These are phyloP conservation scores for Trichoderma sp. DNA, from an alignment of 2,329 filamentous ascomycete species.

Conservation along the genomic window DNA sequence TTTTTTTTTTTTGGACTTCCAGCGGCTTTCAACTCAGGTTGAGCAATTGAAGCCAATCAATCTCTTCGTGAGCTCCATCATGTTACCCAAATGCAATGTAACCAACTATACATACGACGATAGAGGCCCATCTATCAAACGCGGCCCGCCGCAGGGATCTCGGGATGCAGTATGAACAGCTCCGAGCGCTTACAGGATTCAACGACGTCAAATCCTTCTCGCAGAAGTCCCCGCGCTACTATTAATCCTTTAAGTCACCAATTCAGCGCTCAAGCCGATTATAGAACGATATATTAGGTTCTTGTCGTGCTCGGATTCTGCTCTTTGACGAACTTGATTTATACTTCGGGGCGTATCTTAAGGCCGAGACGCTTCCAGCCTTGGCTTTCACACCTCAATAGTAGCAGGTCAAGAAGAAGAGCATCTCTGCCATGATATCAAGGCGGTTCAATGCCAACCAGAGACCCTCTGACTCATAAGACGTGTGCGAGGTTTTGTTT, in stretches of 20 bases:
- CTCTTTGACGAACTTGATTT: background rate
- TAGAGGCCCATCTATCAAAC: background rate
- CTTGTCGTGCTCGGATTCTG: background rate
- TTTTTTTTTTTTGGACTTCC: too few relatives aligned
- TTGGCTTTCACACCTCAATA: background rate
- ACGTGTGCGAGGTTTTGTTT: background rate
- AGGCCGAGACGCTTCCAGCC: background rate
- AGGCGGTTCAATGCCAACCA: background rate
- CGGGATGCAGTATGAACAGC: background rate
- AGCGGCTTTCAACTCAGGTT: background rate
- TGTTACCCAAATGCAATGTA: conserved; percentile 1
- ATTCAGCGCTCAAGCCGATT: background rate
- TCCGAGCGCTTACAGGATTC: background rate
- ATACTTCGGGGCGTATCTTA: too few relatives aligned
- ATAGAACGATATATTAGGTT: background rate
- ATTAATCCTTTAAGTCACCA: background rate
- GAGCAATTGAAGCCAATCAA: background rate
- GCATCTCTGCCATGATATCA: background rate
- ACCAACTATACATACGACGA: background rate
- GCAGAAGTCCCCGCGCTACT: background rate
- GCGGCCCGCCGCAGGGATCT: conserved; percentile 10
- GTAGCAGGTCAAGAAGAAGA: background rate
- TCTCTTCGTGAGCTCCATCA: background rate
- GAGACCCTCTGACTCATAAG: too few relatives aligned
- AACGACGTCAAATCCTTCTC: background rate